phyloP scores from a whole-genome alignment of 2,329 filamentous ascomycete genomes.

The Aspergillus japonicus region DNA sequence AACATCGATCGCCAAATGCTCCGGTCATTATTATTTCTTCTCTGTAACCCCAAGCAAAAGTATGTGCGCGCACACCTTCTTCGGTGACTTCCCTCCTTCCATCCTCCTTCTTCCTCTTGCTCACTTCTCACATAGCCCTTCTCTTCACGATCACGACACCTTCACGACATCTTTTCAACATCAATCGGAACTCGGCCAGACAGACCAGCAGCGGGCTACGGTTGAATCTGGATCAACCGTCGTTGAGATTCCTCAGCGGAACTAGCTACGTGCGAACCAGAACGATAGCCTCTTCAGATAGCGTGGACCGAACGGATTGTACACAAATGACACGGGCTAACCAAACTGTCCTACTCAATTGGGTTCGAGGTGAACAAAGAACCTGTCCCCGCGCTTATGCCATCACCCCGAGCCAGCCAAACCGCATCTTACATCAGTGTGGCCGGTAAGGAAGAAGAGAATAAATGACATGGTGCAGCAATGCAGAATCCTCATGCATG shows the following conservation, averaged over 20 bases:
- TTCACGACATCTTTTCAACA: too few relatives aligned
- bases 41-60: background rate
- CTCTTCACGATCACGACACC: too few relatives aligned
- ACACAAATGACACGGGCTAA: too few relatives aligned
- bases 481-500: background rate
- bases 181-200: too few relatives aligned
- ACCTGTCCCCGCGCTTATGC: background rate
- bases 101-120: background rate
- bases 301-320: background rate
- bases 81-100: background rate
- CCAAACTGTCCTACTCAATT: background rate
- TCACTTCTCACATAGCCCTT: too few relatives aligned
- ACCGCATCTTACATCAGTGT: background rate
- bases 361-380: background rate
- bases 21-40: background rate
- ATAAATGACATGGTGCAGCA: background rate
- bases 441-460: background rate
- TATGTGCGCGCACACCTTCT: background rate
- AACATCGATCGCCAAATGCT: conserved; percentile 18
- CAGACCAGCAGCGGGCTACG: too few relatives aligned
- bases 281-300: background rate
- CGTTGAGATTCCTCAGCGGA: too few relatives aligned
- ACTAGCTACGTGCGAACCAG: too few relatives aligned
- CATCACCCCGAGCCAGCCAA: background rate
- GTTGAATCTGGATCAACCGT: too few relatives aligned